Evolutionary conservation across 2,329 filamentous ascomycete species (phyloP), one percentile per base, ranked within the genome.

Genomic region (Talaromyces sp.): DNA sequence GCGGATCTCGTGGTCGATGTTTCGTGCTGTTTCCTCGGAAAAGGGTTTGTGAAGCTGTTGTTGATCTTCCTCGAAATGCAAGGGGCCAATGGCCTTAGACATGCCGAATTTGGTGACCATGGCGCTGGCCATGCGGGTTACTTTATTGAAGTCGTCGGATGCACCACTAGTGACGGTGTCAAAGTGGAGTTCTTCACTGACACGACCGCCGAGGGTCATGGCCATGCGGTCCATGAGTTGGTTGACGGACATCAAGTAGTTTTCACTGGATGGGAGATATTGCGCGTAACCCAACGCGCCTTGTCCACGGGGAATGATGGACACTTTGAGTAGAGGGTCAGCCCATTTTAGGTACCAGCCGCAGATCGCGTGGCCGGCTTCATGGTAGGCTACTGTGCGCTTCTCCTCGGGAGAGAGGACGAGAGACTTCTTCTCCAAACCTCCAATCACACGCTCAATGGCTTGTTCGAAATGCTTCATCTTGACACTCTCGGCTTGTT

Each of bases 81-180:
- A 85, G 69, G 93, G 93, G 35, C 94, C 94, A 56, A 99, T 89
- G 81, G 96, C 96, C 70, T 91, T 87, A 47, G 91, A 96, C 95
- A 99, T 99, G 70, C 95, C 95, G 89, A 93, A 99, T 78, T 97
- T 92, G n/a, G 94, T 99, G 35, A 99, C 95, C 95, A 99, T 99
- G 68, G 91, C 90, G 19, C 91, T 96, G 3, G 95, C 96, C 90
- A 97, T 94, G 64, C 89, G 87, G 2, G 95, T 97, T 47, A 98
- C 95, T 82, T 99, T 99, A 80, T 95, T 94, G 86, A 99, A 99
- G 77, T 99, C 95, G 77, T 98, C 95, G 62, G 89, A 93, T 22
- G 94, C 95, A 65, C 95, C 95, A 56, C 91, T 95, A 1, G 95
- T 99, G 22, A 99, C 95, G 0, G 93, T 96, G 39, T 95, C 90